Percentiles rank a stretch among this genome's conserved stretches.
phyloP scores from a whole-genome alignment of 2,329 filamentous ascomycete species.

The Pyrenophora seminiperda region DNA sequence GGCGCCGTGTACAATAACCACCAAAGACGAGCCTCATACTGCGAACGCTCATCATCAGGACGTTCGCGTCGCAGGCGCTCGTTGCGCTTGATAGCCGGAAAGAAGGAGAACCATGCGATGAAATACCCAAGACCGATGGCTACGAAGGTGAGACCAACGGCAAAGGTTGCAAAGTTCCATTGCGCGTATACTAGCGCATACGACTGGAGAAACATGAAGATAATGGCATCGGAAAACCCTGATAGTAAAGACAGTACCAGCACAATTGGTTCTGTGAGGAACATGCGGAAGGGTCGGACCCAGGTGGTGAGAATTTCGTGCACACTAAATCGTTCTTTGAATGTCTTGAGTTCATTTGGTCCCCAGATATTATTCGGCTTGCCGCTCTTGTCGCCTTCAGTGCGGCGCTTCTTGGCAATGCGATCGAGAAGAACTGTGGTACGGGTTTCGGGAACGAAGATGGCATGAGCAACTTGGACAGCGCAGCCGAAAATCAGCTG shows the following conservation, averaged over 20 bases:
- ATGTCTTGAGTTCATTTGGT: constrained; percentile 67
- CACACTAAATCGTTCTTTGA: constrained; percentile 43
- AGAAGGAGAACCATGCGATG: constrained; percentile 65
- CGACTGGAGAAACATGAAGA: constrained; percentile 78
- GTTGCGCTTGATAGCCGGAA: constrained; percentile 57
- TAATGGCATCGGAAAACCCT: constrained; percentile 76
- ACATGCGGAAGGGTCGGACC: constrained; percentile 71
- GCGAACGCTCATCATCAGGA: constrained; percentile 37
- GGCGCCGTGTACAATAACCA: constrained; percentile 68
- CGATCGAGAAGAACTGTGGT: constrained; percentile 77
- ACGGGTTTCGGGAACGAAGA: constrained; percentile 78
- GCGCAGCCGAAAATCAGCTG: constrained; percentile 78
- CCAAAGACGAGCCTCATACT: constrained; percentile 63
- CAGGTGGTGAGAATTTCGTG: constrained; percentile 56
- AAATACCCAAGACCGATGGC: constrained; percentile 65
- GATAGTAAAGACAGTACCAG: constrained; percentile 71
- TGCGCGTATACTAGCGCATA: constrained; percentile 71
- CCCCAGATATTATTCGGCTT: constrained; percentile 69
- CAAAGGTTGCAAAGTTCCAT: constrained; percentile 65
- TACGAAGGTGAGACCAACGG: constrained; percentile 67
- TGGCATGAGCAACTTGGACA: constrained; percentile 69
- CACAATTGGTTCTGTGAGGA: constrained; percentile 76
- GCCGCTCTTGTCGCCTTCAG: constrained; percentile 65
- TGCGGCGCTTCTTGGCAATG: constrained; percentile 75
- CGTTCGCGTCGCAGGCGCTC: constrained; percentile 35